Evolutionary conservation across 1,284 basidiomycete genomes (phyloP), one percentile per base, ranked within the genome.

Genomic region (Neolentinus lepideus): DNA sequence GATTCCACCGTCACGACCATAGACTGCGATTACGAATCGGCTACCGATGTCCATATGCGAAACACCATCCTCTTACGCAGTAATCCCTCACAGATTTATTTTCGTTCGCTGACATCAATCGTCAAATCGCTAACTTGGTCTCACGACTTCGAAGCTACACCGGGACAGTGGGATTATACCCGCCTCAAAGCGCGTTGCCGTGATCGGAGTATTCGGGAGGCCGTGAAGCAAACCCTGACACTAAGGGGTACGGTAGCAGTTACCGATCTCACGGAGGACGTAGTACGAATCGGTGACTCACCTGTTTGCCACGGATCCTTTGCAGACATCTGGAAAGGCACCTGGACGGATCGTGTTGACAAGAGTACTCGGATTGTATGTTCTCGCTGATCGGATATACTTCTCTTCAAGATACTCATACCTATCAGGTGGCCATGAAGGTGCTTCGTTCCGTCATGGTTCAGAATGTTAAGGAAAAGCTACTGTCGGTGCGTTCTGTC

Each of bases 281-380:
- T 83, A 8, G 66, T 65, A 52, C 62, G 63, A 50, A 59, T 69
- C 9, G 72, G 72, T 1, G 58, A 63, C n/a, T 55, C 67, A 52
- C 66, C 81, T 0, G 71, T 80, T 22, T 75, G 68, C 12, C 72
- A 75, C 64, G 81, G 81, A 0, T 73, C 77, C 9, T 83, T 83
- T 58, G 76, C 80, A 33, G 81, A 83, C 61, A 77, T 83, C 2
- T 83, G 80, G 80, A 79, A 77, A 62, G 81, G 77, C 0, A 60
- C 66, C 9, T 82, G 79, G 81, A 71, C 69, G 53, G 76, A 80
- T 57, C 67, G 71, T 14, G 68, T 74, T 45, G 69, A 75, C 55
- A 69, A 69, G 25, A 66, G 71, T 38, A 68, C 69, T 16, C 65
- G 66, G 58, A 62, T 63, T 60, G 78, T 79, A 57, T 22, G 12